Percentiles rank a stretch among this genome's conserved stretches.
These are phyloP conservation scores for Quercus variabilis DNA, from an alignment of 306 rosid genomes.

Conservation along the genomic window DNA sequence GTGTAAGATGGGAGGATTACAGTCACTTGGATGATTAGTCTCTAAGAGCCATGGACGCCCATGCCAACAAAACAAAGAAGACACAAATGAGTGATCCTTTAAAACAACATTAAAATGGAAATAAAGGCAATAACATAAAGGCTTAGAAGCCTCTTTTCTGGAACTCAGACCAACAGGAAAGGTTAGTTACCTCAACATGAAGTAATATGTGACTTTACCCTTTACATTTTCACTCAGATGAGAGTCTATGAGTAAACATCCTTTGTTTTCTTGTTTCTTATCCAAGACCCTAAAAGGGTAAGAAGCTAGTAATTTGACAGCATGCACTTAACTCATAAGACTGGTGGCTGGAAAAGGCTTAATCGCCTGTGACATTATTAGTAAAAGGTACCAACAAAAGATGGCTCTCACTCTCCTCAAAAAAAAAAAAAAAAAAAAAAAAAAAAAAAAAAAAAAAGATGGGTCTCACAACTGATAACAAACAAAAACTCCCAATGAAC, in stretches of 20 bases:
- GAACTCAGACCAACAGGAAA: not conserved
- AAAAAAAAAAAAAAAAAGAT: not conserved
- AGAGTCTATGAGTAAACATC: not conserved
- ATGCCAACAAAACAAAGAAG: no score
- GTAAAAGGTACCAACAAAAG: not conserved
- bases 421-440: no score
- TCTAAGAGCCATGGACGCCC: no score
- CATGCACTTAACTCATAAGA: not conserved
- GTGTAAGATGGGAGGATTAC: no score
- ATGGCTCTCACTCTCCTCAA: not conserved
- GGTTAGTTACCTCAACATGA: not conserved
- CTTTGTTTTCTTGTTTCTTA: not conserved
- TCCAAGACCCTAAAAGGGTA: not conserved
- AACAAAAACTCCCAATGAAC: not conserved
- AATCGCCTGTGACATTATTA: not conserved
- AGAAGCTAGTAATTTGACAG: not conserved
- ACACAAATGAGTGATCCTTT: not conserved
- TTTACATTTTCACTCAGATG: not conserved
- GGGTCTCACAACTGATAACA: not conserved
- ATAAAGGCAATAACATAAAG: not conserved
- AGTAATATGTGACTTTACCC: not conserved
- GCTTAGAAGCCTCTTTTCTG: not conserved
- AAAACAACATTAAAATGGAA: not conserved
- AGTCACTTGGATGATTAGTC: no score
- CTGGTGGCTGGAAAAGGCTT: not conserved